Percentiles rank a stretch among this genome's conserved stretches.
Conservation (phyloP, 306 rosid genomes). For the Dalbergia cultrata region DNA sequence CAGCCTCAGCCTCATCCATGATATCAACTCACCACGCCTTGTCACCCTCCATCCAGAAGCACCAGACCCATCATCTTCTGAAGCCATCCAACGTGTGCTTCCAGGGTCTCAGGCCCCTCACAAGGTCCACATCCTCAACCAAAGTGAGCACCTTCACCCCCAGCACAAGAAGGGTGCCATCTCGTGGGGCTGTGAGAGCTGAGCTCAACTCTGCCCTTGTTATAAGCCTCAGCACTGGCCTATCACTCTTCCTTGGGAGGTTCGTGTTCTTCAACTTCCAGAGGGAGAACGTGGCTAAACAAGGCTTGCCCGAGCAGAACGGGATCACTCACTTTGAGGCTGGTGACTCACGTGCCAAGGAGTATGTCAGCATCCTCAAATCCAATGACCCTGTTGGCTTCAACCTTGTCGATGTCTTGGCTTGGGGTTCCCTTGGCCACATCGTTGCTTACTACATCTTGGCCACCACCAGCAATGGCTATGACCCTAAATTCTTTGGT, state of each 20-base stretch:
- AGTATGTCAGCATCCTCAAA: constrained; percentile 88
- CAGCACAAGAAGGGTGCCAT: constrained; percentile 17
- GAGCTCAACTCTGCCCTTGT: constrained; percentile 80
- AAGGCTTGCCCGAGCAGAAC: constrained; percentile 92
- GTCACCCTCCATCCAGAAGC: constrained; percentile 53
- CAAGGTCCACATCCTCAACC: constrained; percentile 27
- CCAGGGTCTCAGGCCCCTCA: constrained; percentile 78
- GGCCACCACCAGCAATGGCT: constrained; percentile 98
- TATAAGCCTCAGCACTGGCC: constrained; percentile 96
- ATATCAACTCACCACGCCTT: constrained; percentile 53
- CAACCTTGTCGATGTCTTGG: constrained; percentile 92
- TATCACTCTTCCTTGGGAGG: constrained; percentile 89
- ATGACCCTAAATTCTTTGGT: constrained; percentile 86
- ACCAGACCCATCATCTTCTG: constrained; percentile 20
- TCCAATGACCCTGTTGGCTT: constrained; percentile 99
- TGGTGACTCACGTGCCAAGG: constrained; percentile 90
- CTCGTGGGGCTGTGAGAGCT: constrained; percentile 56
- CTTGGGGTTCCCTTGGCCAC: constrained; percentile 98
- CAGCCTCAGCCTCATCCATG: constrained; percentile 68
- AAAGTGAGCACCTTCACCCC: constrained; percentile 13
- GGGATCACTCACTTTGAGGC: constrained; percentile 93
- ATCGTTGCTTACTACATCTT: constrained; percentile 90
- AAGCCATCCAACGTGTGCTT: constrained; percentile 66
- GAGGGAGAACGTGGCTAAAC: constrained; percentile 96
- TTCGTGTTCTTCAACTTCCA: constrained; percentile 99